Conservation (phyloP, 805 yeast genomes). For the Candida xiaguanensis region DNA sequence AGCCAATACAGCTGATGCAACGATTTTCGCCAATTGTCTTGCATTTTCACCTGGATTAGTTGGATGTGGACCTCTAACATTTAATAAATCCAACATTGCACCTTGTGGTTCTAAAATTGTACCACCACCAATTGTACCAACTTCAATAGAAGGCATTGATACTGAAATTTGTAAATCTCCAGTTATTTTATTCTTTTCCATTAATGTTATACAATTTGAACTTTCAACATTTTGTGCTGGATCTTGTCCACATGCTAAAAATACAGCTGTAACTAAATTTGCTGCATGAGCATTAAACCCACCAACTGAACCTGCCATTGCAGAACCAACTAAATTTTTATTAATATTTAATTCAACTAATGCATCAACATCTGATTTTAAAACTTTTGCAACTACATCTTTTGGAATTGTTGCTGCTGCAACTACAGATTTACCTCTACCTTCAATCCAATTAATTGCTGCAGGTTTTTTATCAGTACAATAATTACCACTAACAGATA, state of each 20-base stretch:
- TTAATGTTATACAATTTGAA: conserved; percentile 93
- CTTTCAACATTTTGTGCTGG: conserved; percentile 99
- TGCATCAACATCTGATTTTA: conserved; percentile 90
- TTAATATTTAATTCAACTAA: conserved; percentile 83
- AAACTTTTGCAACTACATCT: conserved; percentile 71
- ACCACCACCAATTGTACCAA: conserved; percentile 99
- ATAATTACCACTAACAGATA: conserved; percentile 94
- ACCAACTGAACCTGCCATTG: conserved; percentile 98
- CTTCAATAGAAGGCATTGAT: conserved; percentile 99
- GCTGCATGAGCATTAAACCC: conserved; percentile 99
- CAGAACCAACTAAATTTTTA: conserved; percentile 92
- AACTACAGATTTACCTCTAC: conserved; percentile 96
- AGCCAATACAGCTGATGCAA: conserved; percentile 93
- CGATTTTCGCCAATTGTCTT: conserved; percentile 84
- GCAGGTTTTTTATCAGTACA: conserved; percentile 98
- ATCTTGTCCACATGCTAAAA: conserved; percentile 95
- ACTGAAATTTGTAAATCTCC: conserved; percentile 90
- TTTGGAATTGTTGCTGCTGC: conserved; percentile 92
- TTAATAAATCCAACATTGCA: conserved; percentile 90
- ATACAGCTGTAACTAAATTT: conserved; percentile 91
- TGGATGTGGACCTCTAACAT: conserved; percentile 94
- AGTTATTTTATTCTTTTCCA: conserved; percentile 53
- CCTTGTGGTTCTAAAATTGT: conserved; percentile 96
- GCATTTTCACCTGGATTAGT: conserved; percentile 93
- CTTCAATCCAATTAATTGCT: conserved; percentile 98